A percentile compares a stretch with the other conserved stretches of the same genome.
phyloP scores from a whole-genome alignment of 805 yeast genomes.

The Candida methanosorbosa region DNA sequence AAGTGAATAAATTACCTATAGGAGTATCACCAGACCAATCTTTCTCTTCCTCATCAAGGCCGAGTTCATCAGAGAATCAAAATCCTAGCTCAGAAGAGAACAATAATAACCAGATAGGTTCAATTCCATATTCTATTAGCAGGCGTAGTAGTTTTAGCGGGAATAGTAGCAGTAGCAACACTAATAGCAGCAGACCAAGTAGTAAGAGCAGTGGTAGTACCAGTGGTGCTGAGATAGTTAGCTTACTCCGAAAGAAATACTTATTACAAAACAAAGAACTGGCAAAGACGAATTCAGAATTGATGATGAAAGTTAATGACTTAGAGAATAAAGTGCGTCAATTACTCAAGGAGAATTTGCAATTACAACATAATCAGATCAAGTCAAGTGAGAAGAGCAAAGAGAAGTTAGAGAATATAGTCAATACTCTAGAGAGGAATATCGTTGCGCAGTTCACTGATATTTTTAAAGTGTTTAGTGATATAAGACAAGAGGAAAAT shows the following conservation, averaged over 20 bases:
- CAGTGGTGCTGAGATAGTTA: neutral
- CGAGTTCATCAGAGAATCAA: neutral
- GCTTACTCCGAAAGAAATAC: no score
- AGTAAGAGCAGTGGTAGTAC: neutral
- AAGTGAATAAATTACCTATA: neutral
- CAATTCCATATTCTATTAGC: no score
- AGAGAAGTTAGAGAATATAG: conserved; percentile 14
- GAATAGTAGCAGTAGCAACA: neutral
- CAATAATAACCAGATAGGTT: no score
- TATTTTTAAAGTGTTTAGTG: conserved; percentile 32
- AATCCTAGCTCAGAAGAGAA: no score
- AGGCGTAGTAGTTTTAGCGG: no score
- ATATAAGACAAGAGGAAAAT: conserved; percentile 33
- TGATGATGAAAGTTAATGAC: conserved; percentile 41
- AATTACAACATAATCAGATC: conserved; percentile 13
- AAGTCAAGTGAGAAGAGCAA: conserved; percentile 11
- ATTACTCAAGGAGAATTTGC: conserved; percentile 18
- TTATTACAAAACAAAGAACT: conserved; percentile 46
- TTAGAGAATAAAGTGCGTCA: conserved; percentile 38
- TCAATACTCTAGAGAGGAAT: conserved; percentile 31
- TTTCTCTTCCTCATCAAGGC: conserved; percentile 1
- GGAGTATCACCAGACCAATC: neutral
- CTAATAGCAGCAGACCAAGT: neutral
- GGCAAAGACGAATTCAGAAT: conserved; percentile 47
- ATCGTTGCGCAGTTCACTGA: conserved; percentile 35